Base-by-base conservation (phyloP, 345 rosid genomes). In the Rhizophora apiculata region DNA sequence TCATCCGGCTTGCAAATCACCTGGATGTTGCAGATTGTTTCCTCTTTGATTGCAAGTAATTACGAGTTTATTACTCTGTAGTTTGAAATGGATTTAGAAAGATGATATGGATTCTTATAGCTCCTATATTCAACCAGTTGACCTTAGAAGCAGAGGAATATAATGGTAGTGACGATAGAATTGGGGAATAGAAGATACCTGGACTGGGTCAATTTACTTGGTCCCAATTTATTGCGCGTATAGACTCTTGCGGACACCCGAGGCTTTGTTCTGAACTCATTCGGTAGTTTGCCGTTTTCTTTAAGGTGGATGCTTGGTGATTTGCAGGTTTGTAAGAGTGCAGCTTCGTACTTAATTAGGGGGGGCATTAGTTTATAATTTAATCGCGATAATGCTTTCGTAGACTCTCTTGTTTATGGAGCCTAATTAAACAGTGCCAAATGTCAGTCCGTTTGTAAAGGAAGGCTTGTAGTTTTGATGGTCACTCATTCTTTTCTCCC, bases 1-100 rank as follows among this genome's bases (percentile, higher is more conserved):
- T 92, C 29, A 56, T 65, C 63, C 83, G 67, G 54, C 85, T 95
- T n/a, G 85, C 96, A 48, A 81, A 80, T 55, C 88, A 83, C 76
- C 82, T 92, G 32, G 79, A 85, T 52, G 90, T 89, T 56, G 72
- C 86, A 3, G 72, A 87, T 60, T 82, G 68, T 71, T 94, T 91
- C 77, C 86, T 72, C 84, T 88, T 82, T 19, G 72, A 51, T 51
- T 58, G 76, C 46, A 11, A 70, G 6, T 67, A 76, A 79, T 29
- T 62, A n/a, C 26, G 67, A 48, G 69, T 46, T 8, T 21, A 39
- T 39, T 39, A 39, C 48, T 11, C 18, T 3, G 5, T 43, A 43
- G 49, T 43, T 19, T 49, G 55, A 63, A 51, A 74, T 43, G 37
- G n/a, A 27, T 59, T 53, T 59, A 36, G 62, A 49, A 57, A 61